Evolutionary conservation across 495 filamentous ascomycete species (phyloP).

Genomic region (Hypoxylon cercidicola): DNA sequence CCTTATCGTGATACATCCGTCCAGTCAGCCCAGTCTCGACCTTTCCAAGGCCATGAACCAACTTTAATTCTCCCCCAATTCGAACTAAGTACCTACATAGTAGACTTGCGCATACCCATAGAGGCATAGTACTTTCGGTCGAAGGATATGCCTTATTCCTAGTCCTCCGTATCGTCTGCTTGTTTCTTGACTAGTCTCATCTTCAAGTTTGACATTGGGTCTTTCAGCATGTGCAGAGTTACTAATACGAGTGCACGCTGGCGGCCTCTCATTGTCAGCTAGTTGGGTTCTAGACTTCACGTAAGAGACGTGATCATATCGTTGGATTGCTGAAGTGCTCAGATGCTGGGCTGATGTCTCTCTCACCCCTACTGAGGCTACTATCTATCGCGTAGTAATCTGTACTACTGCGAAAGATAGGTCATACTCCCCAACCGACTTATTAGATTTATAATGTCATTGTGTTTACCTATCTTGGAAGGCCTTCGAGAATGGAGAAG

Average conservation of each 20-base stretch:
- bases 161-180: constrained; percentile 25
- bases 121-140: background rate
- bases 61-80: constrained; percentile 11
- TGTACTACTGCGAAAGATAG: too few species aligned
- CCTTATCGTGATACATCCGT: constrained; percentile 20
- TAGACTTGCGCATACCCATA: constrained; percentile 10
- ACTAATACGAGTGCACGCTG: constrained; percentile 7
- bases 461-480: background rate
- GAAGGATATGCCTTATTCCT: constrained; percentile 11
- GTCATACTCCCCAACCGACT: background rate
- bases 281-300: background rate
- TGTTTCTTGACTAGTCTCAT: constrained; percentile 35
- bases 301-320: too few species aligned
- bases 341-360: too few species aligned
- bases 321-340: too few species aligned
- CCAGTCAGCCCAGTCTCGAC: constrained; percentile 15
- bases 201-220: constrained; percentile 12
- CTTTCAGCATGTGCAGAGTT: constrained; percentile 14
- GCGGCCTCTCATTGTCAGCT: constrained; percentile 21
- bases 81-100: too few species aligned
- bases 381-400: too few species aligned
- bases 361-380: too few species aligned
- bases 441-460: background rate
- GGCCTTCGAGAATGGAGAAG: background rate
- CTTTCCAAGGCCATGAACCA: constrained; percentile 2